phyloP scores from a whole-genome alignment of 352 stramenopile genomes.

The Discostella stelligera region DNA sequence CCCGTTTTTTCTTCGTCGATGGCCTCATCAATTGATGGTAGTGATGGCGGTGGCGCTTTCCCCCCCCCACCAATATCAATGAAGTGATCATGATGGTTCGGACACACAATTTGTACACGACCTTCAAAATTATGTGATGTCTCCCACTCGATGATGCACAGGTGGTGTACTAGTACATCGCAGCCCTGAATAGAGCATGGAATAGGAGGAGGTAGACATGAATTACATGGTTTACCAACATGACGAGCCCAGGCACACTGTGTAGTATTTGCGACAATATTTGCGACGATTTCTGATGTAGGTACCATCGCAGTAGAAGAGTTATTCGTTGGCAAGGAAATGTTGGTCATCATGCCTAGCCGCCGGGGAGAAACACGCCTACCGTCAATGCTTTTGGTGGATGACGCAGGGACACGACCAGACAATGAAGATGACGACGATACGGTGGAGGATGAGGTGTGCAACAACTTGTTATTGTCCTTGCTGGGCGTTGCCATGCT shows the following conservation, averaged over 20 bases:
- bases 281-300: no score
- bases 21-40: conserved; percentile 5
- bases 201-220: conserved; percentile 8
- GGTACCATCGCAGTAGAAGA: no score
- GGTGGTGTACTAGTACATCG: background rate
- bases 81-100: conserved; percentile 8
- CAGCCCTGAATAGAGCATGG: background rate
- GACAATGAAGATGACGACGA: no score
- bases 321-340: no score
- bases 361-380: no score
- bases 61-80: conserved; percentile 8
- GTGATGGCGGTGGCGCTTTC: conserved; percentile 6
- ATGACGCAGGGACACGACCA: no score
- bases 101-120: conserved; percentile 9
- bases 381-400: no score
- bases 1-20: no score
- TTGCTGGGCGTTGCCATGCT: no score
- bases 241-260: conserved; percentile 4
- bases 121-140: conserved; percentile 1
- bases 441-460: no score
- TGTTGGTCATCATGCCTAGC: no score
- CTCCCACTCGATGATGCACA: conserved; percentile 12
- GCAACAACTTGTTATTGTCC: no score
- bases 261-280: background rate
- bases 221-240: conserved; percentile 5